A percentile compares a stretch with the other conserved stretches of the same genome.
These are phyloP conservation scores for Xylaria sp. DNA, from an alignment of 2,329 filamentous ascomycete species.

Conservation along the genomic window DNA sequence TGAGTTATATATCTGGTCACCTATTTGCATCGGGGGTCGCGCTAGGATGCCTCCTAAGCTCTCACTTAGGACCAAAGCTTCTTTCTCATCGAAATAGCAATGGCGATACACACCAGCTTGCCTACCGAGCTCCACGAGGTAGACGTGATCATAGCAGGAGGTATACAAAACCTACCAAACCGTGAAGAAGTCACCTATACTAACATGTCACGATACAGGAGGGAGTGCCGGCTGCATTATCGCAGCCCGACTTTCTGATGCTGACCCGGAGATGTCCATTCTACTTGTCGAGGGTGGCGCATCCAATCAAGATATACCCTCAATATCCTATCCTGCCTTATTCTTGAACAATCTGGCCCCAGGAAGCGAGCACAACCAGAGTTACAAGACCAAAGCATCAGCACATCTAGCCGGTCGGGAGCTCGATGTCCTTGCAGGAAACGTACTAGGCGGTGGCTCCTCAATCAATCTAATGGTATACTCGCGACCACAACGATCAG, in stretches of 20 bases:
- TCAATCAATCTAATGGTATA: constrained; percentile 55
- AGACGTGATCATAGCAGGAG: constrained; percentile 31
- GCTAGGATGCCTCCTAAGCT: not conserved
- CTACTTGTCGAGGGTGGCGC: constrained; percentile 29
- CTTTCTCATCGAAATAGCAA: not conserved
- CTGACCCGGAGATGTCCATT: constrained; percentile 26
- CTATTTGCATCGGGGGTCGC: no score
- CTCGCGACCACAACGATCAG: constrained; percentile 40
- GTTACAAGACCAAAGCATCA: constrained; percentile 12
- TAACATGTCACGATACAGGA: constrained; percentile 1
- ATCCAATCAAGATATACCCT: constrained; percentile 15
- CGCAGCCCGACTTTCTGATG: constrained; percentile 30
- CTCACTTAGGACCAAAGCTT: not conserved
- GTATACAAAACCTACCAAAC: constrained; percentile 3
- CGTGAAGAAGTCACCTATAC: not conserved
- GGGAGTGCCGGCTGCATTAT: constrained; percentile 31
- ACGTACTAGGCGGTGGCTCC: constrained; percentile 60
- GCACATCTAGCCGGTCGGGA: constrained; percentile 6
- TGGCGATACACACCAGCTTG: not conserved
- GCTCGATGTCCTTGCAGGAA: constrained; percentile 31
- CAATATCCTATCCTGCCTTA: constrained; percentile 18
- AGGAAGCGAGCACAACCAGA: not conserved
- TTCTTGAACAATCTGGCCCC: constrained; percentile 12
- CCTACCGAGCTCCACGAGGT: constrained; percentile 13
- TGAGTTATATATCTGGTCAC: no score